phyloP scores from a whole-genome alignment of 2,329 filamentous ascomycete genomes.

The Aspergillus flavus region DNA sequence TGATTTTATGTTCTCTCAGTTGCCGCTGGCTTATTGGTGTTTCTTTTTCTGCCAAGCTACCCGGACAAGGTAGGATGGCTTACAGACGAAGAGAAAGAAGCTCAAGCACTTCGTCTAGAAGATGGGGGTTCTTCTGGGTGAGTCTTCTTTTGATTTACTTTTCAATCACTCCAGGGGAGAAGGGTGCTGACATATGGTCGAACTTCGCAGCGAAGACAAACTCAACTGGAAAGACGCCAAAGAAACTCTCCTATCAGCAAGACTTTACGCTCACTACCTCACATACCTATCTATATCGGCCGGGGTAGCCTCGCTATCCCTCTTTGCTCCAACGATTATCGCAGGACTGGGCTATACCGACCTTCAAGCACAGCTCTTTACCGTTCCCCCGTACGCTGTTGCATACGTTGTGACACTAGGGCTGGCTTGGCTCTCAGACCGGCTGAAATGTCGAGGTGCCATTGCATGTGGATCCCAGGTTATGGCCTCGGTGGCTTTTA shows the following conservation, averaged over 20 bases:
- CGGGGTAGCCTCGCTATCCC: constrained; percentile 27
- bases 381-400: constrained; percentile 21
- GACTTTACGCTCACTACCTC: constrained; percentile 9
- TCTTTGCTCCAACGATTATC: constrained; percentile 35
- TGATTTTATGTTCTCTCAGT: background rate
- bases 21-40: background rate
- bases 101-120: background rate
- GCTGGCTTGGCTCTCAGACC: constrained; percentile 10
- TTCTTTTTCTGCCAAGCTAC: constrained; percentile 24
- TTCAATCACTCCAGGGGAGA: too few relatives aligned
- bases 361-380: constrained; percentile 22
- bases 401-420: constrained; percentile 19
- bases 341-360: constrained; percentile 21
- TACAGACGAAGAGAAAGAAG: constrained; percentile 14
- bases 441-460: constrained; percentile 4
- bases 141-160: too few relatives aligned
- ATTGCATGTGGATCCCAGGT: background rate
- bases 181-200: background rate
- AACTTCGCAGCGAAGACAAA: background rate
- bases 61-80: constrained; percentile 24
- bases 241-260: background rate
- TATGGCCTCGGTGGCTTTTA: background rate
- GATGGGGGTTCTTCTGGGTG: too few relatives aligned
- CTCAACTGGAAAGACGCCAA: constrained; percentile 13
- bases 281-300: constrained; percentile 5